Percentiles rank a stretch among this genome's conserved stretches.
Evolutionary conservation across 768 basidiomycete species (phyloP).

Genomic region (Lactifluus hygrophoroides): DNA sequence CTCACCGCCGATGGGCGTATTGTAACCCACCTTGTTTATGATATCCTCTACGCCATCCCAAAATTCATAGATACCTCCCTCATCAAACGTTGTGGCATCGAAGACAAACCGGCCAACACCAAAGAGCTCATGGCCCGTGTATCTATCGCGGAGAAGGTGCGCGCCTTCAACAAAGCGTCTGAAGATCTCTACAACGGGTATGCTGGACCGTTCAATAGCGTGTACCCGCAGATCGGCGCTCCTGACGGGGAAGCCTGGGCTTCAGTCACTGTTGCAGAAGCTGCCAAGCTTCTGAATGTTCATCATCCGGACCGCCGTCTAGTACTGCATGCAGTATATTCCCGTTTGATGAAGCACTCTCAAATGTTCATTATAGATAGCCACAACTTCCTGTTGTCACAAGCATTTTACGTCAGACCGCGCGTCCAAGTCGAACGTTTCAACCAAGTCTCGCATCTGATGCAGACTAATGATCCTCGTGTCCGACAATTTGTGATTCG

Average conservation of each 20-base stretch:
- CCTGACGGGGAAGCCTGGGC: conserved; percentile 44
- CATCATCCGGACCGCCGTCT: conserved; percentile 26
- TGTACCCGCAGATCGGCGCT: conserved; percentile 41
- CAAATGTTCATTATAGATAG: conserved; percentile 45
- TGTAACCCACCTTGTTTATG: conserved; percentile 24
- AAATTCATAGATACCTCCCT: conserved; percentile 41
- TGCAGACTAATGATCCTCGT: conserved; percentile 31
- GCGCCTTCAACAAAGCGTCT: conserved; percentile 40
- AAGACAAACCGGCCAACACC: conserved; percentile 24
- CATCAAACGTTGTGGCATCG: conserved; percentile 39
- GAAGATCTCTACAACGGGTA: conserved; percentile 34
- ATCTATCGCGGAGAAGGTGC: conserved; percentile 51
- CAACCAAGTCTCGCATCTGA: conserved; percentile 40
- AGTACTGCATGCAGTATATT: conserved; percentile 48
- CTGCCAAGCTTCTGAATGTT: conserved; percentile 31
- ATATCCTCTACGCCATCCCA: conserved; percentile 56
- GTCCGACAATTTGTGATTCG: conserved; percentile 45
- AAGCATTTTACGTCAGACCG: conserved; percentile 59
- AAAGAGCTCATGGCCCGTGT: conserved; percentile 51
- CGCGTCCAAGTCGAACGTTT: conserved; percentile 45
- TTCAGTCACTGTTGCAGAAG: conserved; percentile 44
- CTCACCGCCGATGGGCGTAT: conserved; percentile 5
- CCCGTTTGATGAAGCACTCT: conserved; percentile 49
- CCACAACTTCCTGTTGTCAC: conserved; percentile 37
- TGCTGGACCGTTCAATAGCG: conserved; percentile 22